A percentile compares a stretch with the other conserved stretches of the same genome.
These are phyloP conservation scores for Tolypocladium ovalisporum DNA, from an alignment of 2,329 filamentous ascomycete genomes.

Conservation along the genomic window DNA sequence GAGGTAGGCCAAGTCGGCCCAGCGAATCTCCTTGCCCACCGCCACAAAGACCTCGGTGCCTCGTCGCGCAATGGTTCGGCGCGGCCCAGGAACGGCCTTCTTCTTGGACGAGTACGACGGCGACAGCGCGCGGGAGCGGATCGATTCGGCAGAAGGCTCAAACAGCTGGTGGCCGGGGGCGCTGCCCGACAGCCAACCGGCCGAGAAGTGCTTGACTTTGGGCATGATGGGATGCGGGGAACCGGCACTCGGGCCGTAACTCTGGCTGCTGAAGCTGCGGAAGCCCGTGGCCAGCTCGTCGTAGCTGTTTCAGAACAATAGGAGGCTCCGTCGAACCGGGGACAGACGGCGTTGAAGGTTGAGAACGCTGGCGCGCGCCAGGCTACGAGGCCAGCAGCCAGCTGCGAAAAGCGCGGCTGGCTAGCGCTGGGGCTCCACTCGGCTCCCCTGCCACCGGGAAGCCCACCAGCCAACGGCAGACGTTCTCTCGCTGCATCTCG, in stretches of 20 bases:
- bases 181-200: slow-evolving; percentile 73
- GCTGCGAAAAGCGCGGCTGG: not conserved
- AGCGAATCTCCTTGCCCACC: slow-evolving; percentile 80
- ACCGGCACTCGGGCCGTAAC: not conserved
- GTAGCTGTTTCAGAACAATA: not conserved
- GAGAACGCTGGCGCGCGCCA: not conserved
- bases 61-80: slow-evolving; percentile 63
- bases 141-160: slow-evolving; percentile 31
- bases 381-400: not conserved
- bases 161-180: slow-evolving; percentile 74
- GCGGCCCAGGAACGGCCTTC: slow-evolving; percentile 35
- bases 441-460: not conserved
- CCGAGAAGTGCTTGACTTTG: slow-evolving; percentile 75
- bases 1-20: slow-evolving; percentile 73
- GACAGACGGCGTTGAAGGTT: not conserved
- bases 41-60: slow-evolving; percentile 85
- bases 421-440: not conserved
- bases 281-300: not conserved
- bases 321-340: not conserved
- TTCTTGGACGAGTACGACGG: slow-evolving; percentile 31
- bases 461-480: not conserved
- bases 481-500: not conserved
- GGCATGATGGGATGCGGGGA: slow-evolving; percentile 49
- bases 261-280: not conserved
- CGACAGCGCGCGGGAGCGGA: slow-evolving; percentile 25